Conservation (phyloP, 768 basidiomycete species). For the Ramaria sp. region DNA sequence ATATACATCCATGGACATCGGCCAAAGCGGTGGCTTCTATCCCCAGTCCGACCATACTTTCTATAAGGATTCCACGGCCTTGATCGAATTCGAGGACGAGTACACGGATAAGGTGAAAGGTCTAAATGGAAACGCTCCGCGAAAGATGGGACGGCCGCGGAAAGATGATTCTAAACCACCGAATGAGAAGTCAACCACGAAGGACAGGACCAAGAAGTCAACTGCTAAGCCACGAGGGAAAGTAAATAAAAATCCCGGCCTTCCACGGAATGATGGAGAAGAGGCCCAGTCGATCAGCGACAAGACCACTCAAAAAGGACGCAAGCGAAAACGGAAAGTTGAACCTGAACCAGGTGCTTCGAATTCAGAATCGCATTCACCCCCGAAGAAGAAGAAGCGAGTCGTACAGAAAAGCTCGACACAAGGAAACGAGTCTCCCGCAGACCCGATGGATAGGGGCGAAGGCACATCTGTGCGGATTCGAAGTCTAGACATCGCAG, state of each 20-base stretch:
- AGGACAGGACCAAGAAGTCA: slow-evolving; percentile 5
- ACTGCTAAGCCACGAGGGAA: slow-evolving; percentile 7
- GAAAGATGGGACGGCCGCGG: slow-evolving; percentile 23
- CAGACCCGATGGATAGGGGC: background rate
- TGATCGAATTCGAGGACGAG: slow-evolving; percentile 23
- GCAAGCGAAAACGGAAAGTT: slow-evolving; percentile 22
- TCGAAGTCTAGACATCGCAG: no score
- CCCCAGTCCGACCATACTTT: slow-evolving; percentile 37
- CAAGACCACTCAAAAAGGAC: slow-evolving; percentile 12
- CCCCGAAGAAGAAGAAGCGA: background rate
- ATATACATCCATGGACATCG: slow-evolving; percentile 36
- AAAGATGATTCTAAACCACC: slow-evolving; percentile 10
- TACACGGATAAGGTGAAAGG: slow-evolving; percentile 14
- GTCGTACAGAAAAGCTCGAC: background rate
- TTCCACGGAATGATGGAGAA: background rate
- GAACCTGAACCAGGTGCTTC: background rate
- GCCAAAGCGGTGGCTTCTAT: slow-evolving; percentile 44
- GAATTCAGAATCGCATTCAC: background rate
- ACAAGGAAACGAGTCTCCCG: background rate
- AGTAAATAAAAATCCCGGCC: background rate
- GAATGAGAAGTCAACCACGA: background rate
- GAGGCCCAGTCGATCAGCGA: background rate
- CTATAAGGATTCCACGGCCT: slow-evolving; percentile 34
- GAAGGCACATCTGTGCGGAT: background rate
- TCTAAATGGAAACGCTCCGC: slow-evolving; percentile 48